Evolutionary conservation across 768 basidiomycete genomes (phyloP).

Genomic region (Phaeotremella skinneri): DNA sequence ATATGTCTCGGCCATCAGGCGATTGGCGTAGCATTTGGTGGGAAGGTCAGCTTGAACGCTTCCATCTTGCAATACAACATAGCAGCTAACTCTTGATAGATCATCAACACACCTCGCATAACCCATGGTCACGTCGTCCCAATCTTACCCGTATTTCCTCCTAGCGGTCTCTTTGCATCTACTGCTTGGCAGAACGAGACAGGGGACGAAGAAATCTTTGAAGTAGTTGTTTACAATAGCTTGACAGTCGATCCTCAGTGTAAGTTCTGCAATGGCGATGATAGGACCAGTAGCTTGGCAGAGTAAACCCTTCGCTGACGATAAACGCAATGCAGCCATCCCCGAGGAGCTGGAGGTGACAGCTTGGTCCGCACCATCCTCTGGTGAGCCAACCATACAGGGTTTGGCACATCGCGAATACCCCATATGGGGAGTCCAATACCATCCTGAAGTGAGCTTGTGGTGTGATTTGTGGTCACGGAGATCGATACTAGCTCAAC

Average conservation of each 20-base stretch:
- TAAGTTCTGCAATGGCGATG: slow-evolving; percentile 17
- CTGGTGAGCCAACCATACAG: slow-evolving; percentile 34
- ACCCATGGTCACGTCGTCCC: slow-evolving; percentile 51
- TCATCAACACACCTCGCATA: slow-evolving; percentile 46
- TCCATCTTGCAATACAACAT: background rate
- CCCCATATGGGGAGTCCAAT: slow-evolving; percentile 50
- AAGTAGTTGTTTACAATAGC: slow-evolving; percentile 51
- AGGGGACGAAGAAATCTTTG: slow-evolving; percentile 20
- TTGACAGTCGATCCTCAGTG: slow-evolving; percentile 42
- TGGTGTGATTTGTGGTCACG: background rate
- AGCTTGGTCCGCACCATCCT: slow-evolving; percentile 35
- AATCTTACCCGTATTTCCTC: slow-evolving; percentile 26
- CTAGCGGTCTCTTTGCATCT: slow-evolving; percentile 30
- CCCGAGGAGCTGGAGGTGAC: slow-evolving; percentile 46
- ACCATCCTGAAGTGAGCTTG: slow-evolving; percentile 48
- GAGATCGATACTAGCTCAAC: background rate
- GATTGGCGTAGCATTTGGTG: slow-evolving; percentile 49
- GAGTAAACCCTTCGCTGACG: slow-evolving; percentile 4
- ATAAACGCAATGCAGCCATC: slow-evolving; percentile 36
- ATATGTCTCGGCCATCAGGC: slow-evolving; percentile 51
- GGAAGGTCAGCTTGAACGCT: slow-evolving; percentile 29
- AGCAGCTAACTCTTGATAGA: slow-evolving; percentile 25
- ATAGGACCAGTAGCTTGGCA: background rate
- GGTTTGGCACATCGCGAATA: slow-evolving; percentile 37
- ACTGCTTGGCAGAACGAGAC: slow-evolving; percentile 20